Percentiles rank a stretch among this genome's conserved stretches.
Evolutionary conservation across 306 rosid species (phyloP).

Genomic region (Macrotyloma uniflorum): DNA sequence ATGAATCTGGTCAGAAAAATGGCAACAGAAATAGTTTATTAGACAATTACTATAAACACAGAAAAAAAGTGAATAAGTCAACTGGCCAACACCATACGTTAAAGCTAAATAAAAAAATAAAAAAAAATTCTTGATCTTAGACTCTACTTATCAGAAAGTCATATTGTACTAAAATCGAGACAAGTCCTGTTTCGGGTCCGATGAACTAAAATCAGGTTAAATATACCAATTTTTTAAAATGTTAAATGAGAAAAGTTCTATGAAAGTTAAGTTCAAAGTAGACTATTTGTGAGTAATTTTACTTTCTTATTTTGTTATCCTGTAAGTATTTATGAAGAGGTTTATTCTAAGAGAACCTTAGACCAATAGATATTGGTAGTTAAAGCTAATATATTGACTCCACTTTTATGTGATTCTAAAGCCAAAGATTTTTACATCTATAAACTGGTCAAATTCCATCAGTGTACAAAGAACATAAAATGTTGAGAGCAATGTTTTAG

Average conservation of each 20-base stretch:
- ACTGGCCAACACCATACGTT: conserved; percentile 14
- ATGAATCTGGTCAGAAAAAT: not conserved
- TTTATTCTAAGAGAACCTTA: not conserved
- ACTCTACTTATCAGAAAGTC: not conserved
- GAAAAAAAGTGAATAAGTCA: conserved; percentile 14
- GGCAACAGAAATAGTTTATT: not conserved
- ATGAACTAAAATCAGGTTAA: not conserved
- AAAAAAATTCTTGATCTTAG: not conserved
- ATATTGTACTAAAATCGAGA: not conserved
- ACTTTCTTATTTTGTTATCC: not conserved
- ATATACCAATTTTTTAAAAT: too few species aligned
- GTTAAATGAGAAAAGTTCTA: too few species aligned
- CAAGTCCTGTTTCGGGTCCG: not conserved
- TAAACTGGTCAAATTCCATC: not conserved
- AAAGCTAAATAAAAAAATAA: too few species aligned
- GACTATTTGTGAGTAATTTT: not conserved
- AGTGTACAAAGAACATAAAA: not conserved
- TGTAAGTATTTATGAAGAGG: not conserved
- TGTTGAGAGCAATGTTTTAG: not conserved
- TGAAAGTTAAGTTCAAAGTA: not conserved
- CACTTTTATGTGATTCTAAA: not conserved
- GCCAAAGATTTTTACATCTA: not conserved
- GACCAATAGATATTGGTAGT: not conserved
- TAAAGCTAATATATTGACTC: not conserved
- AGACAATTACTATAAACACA: not conserved